Percentiles rank a stretch among this genome's conserved stretches.
phyloP scores from a whole-genome alignment of 805 yeast species.

The Hyphopichia homilentoma region DNA sequence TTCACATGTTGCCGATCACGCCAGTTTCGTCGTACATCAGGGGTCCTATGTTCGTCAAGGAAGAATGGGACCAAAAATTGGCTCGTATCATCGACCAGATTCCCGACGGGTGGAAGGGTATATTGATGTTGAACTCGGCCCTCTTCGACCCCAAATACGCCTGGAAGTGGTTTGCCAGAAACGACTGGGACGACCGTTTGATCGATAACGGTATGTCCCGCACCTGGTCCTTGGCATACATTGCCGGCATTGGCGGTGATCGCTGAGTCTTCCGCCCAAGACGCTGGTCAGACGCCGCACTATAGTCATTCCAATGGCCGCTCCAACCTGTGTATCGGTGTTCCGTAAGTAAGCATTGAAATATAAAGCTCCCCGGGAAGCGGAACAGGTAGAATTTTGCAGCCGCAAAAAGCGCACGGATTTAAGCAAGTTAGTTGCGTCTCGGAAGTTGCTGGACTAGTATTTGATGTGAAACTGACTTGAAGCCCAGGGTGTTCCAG shows the following conservation, averaged over 20 bases:
- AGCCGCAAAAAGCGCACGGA: too few relatives aligned
- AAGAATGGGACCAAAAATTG: constrained; percentile 61
- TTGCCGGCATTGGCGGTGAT: constrained; percentile 55
- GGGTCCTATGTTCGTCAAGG: constrained; percentile 47
- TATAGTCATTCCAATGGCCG: too few relatives aligned
- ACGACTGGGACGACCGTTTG: constrained; percentile 48
- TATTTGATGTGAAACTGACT: too few relatives aligned
- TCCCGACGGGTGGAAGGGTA: constrained; percentile 69
- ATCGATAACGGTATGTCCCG: constrained; percentile 84
- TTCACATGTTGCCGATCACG: constrained; percentile 73
- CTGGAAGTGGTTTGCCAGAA: constrained; percentile 44
- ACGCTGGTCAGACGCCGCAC: too few relatives aligned
- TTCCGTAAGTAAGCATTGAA: too few relatives aligned
- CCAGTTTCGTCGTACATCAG: constrained; percentile 63
- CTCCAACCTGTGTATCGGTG: too few relatives aligned
- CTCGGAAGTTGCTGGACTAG: too few relatives aligned
- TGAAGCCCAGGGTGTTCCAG: too few relatives aligned
- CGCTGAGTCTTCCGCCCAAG: too few relatives aligned
- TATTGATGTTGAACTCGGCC: constrained; percentile 71
- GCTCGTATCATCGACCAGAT: constrained; percentile 42
- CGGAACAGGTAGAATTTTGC: too few relatives aligned
- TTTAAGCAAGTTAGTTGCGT: too few relatives aligned
- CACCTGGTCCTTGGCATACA: constrained; percentile 81
- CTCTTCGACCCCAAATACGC: constrained; percentile 57
- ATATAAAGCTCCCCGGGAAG: too few relatives aligned